Evolutionary conservation across 768 basidiomycete species (phyloP).

Genomic region (Lactarius quietus): DNA sequence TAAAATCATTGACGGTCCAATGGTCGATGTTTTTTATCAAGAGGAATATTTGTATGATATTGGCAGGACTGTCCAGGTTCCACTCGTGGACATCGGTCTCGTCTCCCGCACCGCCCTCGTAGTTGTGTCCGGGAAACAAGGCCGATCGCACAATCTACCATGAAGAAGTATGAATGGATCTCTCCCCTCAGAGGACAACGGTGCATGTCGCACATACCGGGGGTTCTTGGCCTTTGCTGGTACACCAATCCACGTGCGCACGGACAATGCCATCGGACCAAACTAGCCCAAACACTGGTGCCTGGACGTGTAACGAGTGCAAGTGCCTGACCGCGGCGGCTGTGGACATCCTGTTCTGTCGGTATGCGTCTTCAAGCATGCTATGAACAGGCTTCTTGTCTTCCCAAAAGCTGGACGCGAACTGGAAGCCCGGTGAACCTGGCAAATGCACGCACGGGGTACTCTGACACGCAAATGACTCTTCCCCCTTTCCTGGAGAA

Average conservation of each 20-base stretch:
- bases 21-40: conserved; percentile 50
- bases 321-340: conserved; percentile 49
- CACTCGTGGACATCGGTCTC: conserved; percentile 44
- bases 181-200: neutral
- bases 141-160: conserved; percentile 48
- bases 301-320: conserved; percentile 42
- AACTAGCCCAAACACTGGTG: conserved; percentile 51
- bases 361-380: conserved; percentile 49
- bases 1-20: conserved; percentile 48
- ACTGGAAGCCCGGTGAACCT: conserved; percentile 47
- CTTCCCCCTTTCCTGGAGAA: conserved; percentile 39
- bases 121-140: conserved; percentile 37
- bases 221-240: conserved; percentile 4
- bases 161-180: neutral
- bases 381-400: conserved; percentile 55
- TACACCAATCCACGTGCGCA: conserved; percentile 57
- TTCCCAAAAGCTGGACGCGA: conserved; percentile 53
- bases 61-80: conserved; percentile 42
- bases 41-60: conserved; percentile 49
- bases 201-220: conserved; percentile 5
- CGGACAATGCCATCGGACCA: conserved; percentile 51
- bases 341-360: conserved; percentile 57
- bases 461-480: conserved; percentile 50
- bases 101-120: conserved; percentile 25
- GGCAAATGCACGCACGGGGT: conserved; percentile 49